Evolutionary conservation across 768 basidiomycete genomes (phyloP).

Genomic region (Boletellus sp.): DNA sequence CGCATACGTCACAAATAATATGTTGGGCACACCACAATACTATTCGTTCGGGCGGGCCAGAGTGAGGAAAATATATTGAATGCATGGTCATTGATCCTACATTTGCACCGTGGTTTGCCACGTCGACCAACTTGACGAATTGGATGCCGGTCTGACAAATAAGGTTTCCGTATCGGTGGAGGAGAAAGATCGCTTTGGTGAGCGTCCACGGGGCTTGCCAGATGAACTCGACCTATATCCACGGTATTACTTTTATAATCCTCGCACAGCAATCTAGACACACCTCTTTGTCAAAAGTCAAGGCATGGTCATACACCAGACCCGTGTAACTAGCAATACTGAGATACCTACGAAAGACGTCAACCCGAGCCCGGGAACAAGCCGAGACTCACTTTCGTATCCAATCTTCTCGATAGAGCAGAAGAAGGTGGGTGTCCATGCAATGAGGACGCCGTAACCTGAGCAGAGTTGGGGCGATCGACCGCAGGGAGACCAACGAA

Average conservation of each 20-base stretch:
- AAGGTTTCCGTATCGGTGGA: slow-evolving; percentile 18
- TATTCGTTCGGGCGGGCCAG: not conserved
- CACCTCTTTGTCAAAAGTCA: slow-evolving; percentile 16
- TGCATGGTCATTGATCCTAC: not conserved
- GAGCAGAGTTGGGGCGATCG: too few species aligned
- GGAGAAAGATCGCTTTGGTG: slow-evolving; percentile 8
- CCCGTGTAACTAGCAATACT: too few species aligned
- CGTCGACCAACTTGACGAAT: slow-evolving; percentile 2
- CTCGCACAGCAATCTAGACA: not conserved
- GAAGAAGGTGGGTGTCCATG: too few species aligned
- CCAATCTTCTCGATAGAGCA: too few species aligned
- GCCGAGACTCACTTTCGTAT: too few species aligned
- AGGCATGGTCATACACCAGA: too few species aligned
- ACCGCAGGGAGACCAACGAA: too few species aligned
- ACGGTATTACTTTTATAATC: not conserved
- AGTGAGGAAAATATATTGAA: too few species aligned
- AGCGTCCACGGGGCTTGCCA: slow-evolving; percentile 11
- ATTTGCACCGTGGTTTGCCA: not conserved
- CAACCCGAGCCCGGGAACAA: too few species aligned
- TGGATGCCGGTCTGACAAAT: slow-evolving; percentile 8
- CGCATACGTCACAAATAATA: not conserved
- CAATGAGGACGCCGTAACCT: too few species aligned
- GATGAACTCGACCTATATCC: slow-evolving; percentile 6
- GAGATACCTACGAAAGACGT: too few species aligned
- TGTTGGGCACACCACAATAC: slow-evolving; percentile 4